Evolutionary conservation across 164 flowering plant genomes (phyloP), one percentile per base, ranked within the genome.

Genomic region (Macadamia tetraphylla): DNA sequence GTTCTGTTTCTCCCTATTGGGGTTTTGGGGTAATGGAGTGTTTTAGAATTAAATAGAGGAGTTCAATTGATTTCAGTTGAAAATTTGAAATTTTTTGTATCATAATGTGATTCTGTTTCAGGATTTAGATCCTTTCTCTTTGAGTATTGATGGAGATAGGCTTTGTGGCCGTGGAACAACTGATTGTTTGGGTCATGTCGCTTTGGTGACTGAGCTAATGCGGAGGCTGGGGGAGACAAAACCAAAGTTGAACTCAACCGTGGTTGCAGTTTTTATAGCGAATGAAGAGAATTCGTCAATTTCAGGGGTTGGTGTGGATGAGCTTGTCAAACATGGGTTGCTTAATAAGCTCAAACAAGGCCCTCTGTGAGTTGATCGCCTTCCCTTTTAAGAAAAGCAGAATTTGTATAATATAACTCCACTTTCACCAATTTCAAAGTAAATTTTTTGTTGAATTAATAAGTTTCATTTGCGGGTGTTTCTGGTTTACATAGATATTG

Each of bases 101-200:
- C 46, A 35, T 35, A 35, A 60, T 67, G 56, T 62, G 58, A 48
- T 67, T 6, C 12, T 10, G 68, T 63, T 75, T 43, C 80, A 94
- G 99, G 96, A 90, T 6, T 92, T 95, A 80, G 96, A 92, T 86
- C 98, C 99, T 48, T 95, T 95, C 74, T 80, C 91, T 51, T 70
- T 95, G 82, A 85, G 91, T 83, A 82, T 86, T 58, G 91, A 89
- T 61, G 99, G 98, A 11, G 98, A 95, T 74, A 85, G 90, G 75
- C 91, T 92, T 71, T 73, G 82, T 15, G 99, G 97, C 9, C 94
- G 97, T 67, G 99, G 98, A 69, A 92, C 99, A 8, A 95, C 99
- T 60, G 98, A 95, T 76, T 95, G 97, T 71, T 78, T 95, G 77
- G 97, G 99, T 23, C 99, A 95, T 76, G 97, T 92, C 76, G 98